Percentiles rank a stretch among this genome's conserved stretches.
Evolutionary conservation across 2,329 filamentous ascomycete genomes (phyloP).

Genomic region (Microthyrium microscopicum): DNA sequence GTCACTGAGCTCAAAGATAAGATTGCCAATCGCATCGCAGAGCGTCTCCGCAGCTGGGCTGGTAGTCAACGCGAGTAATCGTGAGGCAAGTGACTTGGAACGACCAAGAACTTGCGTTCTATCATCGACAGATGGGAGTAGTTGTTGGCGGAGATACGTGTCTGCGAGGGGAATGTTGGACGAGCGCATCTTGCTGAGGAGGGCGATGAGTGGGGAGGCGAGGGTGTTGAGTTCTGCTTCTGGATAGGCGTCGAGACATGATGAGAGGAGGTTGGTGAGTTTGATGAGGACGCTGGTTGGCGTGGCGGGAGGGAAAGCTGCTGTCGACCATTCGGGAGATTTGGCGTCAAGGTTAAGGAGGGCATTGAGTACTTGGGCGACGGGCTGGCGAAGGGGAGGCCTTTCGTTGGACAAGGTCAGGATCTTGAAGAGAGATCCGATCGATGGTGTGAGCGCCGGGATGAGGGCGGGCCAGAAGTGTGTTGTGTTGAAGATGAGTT

Average conservation of each 20-base stretch:
- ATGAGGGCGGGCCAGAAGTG: slow-evolving; percentile 51
- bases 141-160: slow-evolving; percentile 42
- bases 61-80: slow-evolving; percentile 60
- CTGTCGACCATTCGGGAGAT: background rate
- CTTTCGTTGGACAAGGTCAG: slow-evolving; percentile 42
- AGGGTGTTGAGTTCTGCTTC: slow-evolving; percentile 56
- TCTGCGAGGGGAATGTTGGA: slow-evolving; percentile 47
- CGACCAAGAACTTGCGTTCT: slow-evolving; percentile 62
- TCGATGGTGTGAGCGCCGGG: slow-evolving; percentile 46
- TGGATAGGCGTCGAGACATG: slow-evolving; percentile 44
- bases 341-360: slow-evolving; percentile 50
- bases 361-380: slow-evolving; percentile 60
- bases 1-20: slow-evolving; percentile 78
- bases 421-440: slow-evolving; percentile 55
- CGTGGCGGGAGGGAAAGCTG: slow-evolving; percentile 49
- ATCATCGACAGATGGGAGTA: slow-evolving; percentile 66
- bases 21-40: slow-evolving; percentile 54
- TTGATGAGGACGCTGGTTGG: slow-evolving; percentile 43
- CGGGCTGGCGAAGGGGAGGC: slow-evolving; percentile 56
- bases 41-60: slow-evolving; percentile 56
- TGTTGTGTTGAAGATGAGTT: slow-evolving; percentile 77
- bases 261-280: slow-evolving; percentile 53
- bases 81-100: slow-evolving; percentile 55
- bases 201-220: slow-evolving; percentile 56
- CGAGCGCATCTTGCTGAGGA: slow-evolving; percentile 55